Evolutionary conservation across 164 flowering plant species (phyloP), one percentile per base, ranked within the genome.

Genomic region (Annona cherimola): DNA sequence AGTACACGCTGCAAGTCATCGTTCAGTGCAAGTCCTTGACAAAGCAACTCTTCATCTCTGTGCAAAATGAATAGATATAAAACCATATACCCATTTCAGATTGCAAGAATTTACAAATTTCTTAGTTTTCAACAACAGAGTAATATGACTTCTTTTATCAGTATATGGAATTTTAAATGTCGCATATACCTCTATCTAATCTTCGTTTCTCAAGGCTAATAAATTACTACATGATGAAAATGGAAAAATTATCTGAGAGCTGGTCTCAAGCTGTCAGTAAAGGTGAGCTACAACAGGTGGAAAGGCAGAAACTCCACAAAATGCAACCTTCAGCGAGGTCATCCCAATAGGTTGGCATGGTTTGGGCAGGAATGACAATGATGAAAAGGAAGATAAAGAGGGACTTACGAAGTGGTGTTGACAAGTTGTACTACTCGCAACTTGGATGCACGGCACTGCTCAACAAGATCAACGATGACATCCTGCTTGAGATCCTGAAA

Each of bases 341-440:
- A 26, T 26, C 35, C 35, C 35, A 26, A 26, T 26, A 26, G 35
- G 35, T 26, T 26, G 35, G 35, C 35, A 26, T 26, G 35, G 35
- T 26, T 26, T 26, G 35, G 35, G 35, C 35, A 26, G 35, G 35
- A 26, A 26, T 26, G 35, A 26, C 57, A 50, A 16, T 11, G 6
- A 54, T 63, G 42, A 50, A 59, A 18, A 54, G 66, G 9, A 62
- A 63, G 69, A 72, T 26, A 26, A 26, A 26, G 35, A 26, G 35
- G 73, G 74, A n/a, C 97, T 85, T 89, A 95, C 99, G 87, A 71
- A 55, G 98, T 95, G 64, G 94, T 90, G 78, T 93, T 93, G 61
- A 93, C 93, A 75, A 95, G 96, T 78, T 93, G 98, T 62, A 95
- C 94, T 60, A 91, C 96, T 88, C 97, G 84, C 80, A 84, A 94